Evolutionary conservation across 306 rosid genomes (phyloP).

Genomic region (Hippophae gyantsensis): DNA sequence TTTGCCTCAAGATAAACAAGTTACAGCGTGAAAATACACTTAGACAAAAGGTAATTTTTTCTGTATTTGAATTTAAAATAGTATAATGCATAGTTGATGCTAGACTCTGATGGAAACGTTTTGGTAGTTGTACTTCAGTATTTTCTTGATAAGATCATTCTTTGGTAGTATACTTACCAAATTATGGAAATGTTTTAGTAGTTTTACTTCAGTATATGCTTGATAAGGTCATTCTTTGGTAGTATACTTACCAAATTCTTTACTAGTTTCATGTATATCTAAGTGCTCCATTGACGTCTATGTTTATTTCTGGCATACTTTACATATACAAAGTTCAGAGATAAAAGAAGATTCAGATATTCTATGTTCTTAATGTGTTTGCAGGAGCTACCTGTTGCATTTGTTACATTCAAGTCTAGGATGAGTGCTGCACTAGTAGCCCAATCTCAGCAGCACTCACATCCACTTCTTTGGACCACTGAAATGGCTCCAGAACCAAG

Average conservation of each 20-base stretch:
- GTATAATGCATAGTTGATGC: no score
- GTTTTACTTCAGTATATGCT: no score
- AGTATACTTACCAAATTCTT: no score
- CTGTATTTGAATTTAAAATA: constrained; percentile 1
- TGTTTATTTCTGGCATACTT: not conserved
- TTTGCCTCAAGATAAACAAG: constrained; percentile 53
- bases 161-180: no score
- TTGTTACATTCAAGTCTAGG: constrained; percentile 77
- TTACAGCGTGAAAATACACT: constrained; percentile 57
- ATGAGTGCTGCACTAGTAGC: constrained; percentile 59
- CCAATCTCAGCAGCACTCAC: constrained; percentile 67
- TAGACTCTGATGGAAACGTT: no score
- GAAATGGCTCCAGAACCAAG: constrained; percentile 84
- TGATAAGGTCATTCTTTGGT: no score
- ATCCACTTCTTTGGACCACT: constrained; percentile 77
- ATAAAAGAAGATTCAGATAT: not conserved
- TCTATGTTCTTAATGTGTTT: not conserved
- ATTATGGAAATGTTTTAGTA: no score
- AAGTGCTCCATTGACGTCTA: no score
- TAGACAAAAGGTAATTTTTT: constrained; percentile 43
- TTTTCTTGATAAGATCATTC: no score
- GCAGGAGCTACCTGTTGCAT: constrained; percentile 80
- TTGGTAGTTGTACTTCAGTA: no score
- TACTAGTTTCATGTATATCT: no score
- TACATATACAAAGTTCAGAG: not conserved